Evolutionary conservation across 73 alveolate species (phyloP), one percentile per base, ranked within the genome.

Genomic region (Paramecium pentaurelia): DNA sequence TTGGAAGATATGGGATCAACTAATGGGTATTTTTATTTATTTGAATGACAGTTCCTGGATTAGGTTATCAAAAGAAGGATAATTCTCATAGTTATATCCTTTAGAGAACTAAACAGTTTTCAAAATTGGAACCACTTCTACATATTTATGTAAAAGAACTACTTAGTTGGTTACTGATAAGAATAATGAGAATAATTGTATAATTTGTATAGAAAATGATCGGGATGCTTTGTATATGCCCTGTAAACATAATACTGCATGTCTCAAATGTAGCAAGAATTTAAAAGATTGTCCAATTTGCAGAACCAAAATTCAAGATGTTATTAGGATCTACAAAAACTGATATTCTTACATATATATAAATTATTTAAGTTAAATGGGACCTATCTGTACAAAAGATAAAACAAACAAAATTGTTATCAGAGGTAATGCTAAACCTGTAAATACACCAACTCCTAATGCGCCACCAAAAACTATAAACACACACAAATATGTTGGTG

Each of bases 181-280:
- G 58, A 37, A 27, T 30, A 25, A 45, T 28, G 77, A 64, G 10
- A 83, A 89, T 70, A 83, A 75, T 47, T 96, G 98, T 89, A 91
- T 95, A 44, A 93, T 96, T 2, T 96, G 98, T 47, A 94, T 83
- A 71, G 95, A 92, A 64, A 60, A 86, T 25, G 97, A 95, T 75
- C 95, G 95, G 6, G 96, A 96, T 93, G 95, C 96, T 47, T 95
- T 95, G 18, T 93, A 92, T 59, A 88, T 96, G 70, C 97, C 98
- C 4, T 96, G 98, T 58, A 96, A 97, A 32, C 98, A 96, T 86
- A 95, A 95, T 38, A 77, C 95, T 25, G 94, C 96, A 8, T 96
- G 98, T 77, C 73, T 96, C 27, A 95, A 91, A 47, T 96, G 98
- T 75, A 93, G 96, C 8, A 88, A 93, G 87, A 96, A 92, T 40